phyloP scores from a whole-genome alignment of 2,329 filamentous ascomycete species.

The Cladosporium oxysporum region DNA sequence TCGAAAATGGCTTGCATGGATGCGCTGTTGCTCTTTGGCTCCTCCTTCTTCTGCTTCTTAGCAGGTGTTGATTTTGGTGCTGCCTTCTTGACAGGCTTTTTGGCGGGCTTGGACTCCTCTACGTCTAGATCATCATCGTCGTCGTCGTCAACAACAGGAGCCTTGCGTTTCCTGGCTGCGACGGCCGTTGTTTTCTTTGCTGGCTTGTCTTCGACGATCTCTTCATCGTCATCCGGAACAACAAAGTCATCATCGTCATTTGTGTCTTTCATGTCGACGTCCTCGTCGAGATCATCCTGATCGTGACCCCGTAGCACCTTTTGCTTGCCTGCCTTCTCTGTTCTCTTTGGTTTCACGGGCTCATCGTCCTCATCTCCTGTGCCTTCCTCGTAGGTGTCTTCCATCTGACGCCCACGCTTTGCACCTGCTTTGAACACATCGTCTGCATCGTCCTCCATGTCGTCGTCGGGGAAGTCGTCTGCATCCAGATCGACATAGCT shows the following conservation, averaged over 20 bases:
- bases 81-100: constrained; percentile 46
- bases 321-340: constrained; percentile 46
- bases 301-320: constrained; percentile 50
- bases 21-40: constrained; percentile 65
- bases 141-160: constrained; percentile 56
- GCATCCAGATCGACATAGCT: constrained; percentile 40
- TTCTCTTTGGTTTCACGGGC: constrained; percentile 52
- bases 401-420: constrained; percentile 56
- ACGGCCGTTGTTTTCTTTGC: constrained; percentile 38
- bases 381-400: constrained; percentile 71
- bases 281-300: constrained; percentile 44
- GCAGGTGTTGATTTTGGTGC: constrained; percentile 54
- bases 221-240: constrained; percentile 47
- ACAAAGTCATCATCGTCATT: constrained; percentile 47
- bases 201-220: constrained; percentile 42
- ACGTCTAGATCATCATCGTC: constrained; percentile 54
- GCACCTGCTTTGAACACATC: constrained; percentile 80
- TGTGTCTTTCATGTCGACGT: constrained; percentile 55
- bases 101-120: constrained; percentile 51
- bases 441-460: constrained; percentile 59
- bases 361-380: constrained; percentile 69
- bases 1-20: constrained; percentile 82
- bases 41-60: constrained; percentile 63
- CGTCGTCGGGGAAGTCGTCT: constrained; percentile 41
- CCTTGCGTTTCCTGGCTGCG: constrained; percentile 57